Base-by-base conservation (phyloP, 805 yeast species). In the Ogataea henricii region DNA sequence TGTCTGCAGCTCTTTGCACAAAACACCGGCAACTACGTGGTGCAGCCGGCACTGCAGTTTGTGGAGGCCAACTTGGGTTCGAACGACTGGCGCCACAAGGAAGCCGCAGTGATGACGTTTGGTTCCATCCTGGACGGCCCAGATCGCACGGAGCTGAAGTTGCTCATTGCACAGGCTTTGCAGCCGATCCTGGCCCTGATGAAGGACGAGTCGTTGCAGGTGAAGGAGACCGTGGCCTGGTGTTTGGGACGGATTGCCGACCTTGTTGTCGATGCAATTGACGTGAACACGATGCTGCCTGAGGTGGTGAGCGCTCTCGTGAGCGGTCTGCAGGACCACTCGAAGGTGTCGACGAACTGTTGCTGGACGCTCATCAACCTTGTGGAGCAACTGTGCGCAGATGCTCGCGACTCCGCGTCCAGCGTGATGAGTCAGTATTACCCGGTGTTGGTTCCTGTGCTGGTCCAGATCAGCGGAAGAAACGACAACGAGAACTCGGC, bases 51-150 rank as follows among this genome's bases (percentile, higher is more conserved):
- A 4, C 70, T 94, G 54, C 78, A 76, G 47, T 94, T 90, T 72
- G 97, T 94, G 26, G 91, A 85, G 57, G 74, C 78, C 39, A 87
- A 88, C 63, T 78, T 94, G 45, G 67, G 68, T 2, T 71, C 79
- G 16, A 58, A 69, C 13, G 71, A 74, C 48, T 94, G 99, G 99
- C 81, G 94, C 68, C 71, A 81, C 46, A 84, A 96, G 60, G 99
- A 94, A 71, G 98, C 98, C 21, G 96, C 98, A 1, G 97, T 94
- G 5, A 94, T 94, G 99, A 97, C 99, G 0, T 94, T 94, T 65
- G 99, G 99, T 27, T 90, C 97, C 10, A 89, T 94, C 50, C 76
- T 94, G 59, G 98, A 90, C 59, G 99, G 99, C 17, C 97, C 97
- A 25, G 91, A 87, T 53, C 78, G 81, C 45, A 81, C 77, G 2